Evolutionary conservation across 2,329 filamentous ascomycete species (phyloP), one percentile per base, ranked within the genome.

Genomic region (Basipetospora chlamydospora): DNA sequence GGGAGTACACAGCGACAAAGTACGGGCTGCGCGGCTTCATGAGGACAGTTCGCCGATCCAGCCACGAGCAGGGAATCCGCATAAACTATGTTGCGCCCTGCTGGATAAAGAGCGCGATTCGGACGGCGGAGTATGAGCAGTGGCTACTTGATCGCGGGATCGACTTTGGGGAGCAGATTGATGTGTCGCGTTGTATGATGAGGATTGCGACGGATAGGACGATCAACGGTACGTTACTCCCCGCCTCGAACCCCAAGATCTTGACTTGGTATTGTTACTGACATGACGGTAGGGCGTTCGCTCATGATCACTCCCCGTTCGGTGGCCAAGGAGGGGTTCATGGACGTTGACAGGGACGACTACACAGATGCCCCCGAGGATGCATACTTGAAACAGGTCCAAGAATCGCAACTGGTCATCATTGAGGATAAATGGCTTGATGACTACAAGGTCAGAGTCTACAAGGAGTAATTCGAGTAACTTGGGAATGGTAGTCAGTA

Each of bases 81-180:
- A 59, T 67, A 31, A 63, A 61, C 37, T 58, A 64, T 28, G 59
- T 64, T 2, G 60, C 59, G 0, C 61, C 61, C 7, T 63, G 60
- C 47, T 64, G 53, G 43, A 54, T 56, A 37, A 51, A 48, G 39
- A 54, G 51, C 26, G 53, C 52, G 6, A 56, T 56, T 12, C 46
- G 50, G 10, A 59, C 54, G 3, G 52, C 53, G 12, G 56, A 63
- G 38, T 59, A 59, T 17, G 59, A 61, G 36, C 53, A 55, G 25
- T 60, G 56, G 53, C 44, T 62, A 3, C 38, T 56, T 0, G 52
- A 57, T 31, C 48, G 45, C 2, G 59, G 58, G 1, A 52, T 63
- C 33, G 54, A 62, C 16, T 63, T 63, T 41, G 52, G 52, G 6
- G 53, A 55, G 35, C 50, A 49, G 21, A 45, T 46, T 6, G 54